These are phyloP conservation scores for Monsonia emarginata DNA, from an alignment of 441 rosid genomes.

Conservation along the genomic window DNA sequence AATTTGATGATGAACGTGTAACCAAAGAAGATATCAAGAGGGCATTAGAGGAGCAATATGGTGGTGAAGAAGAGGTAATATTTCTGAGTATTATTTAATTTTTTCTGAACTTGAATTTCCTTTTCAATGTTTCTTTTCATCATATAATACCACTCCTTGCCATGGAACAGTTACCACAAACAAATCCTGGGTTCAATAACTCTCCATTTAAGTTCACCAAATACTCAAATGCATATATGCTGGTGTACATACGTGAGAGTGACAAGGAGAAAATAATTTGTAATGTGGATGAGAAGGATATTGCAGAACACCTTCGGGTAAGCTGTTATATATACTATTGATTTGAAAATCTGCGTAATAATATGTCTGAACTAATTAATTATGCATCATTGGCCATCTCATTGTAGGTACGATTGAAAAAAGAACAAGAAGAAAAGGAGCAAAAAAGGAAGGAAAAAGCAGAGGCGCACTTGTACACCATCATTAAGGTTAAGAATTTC, in stretches of 20 bases:
- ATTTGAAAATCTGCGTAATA: neutral
- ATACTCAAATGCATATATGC: conserved; percentile 94
- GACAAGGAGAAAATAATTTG: conserved; percentile 91
- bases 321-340: conserved; percentile 16
- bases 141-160: neutral
- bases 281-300: conserved; percentile 89
- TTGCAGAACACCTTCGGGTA: conserved; percentile 92
- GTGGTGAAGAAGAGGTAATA: conserved; percentile 93
- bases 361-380: neutral
- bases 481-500: conserved; percentile 50
- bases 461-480: conserved; percentile 85
- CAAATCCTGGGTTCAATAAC: conserved; percentile 84
- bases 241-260: conserved; percentile 89
- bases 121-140: conserved; percentile 16
- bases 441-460: conserved; percentile 79
- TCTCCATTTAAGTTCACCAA: conserved; percentile 84
- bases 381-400: conserved; percentile 5
- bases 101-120: neutral
- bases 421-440: conserved; percentile 84
- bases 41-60: conserved; percentile 95
- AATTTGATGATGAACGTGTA: conserved; percentile 94
- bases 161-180: conserved; percentile 56
- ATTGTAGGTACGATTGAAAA: conserved; percentile 74
- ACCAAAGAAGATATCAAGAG: conserved; percentile 86
- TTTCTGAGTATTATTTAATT: conserved; percentile 11